Conservation (phyloP, 2,329 filamentous ascomycete genomes). For the Mycosphaerelloides madeirae region DNA sequence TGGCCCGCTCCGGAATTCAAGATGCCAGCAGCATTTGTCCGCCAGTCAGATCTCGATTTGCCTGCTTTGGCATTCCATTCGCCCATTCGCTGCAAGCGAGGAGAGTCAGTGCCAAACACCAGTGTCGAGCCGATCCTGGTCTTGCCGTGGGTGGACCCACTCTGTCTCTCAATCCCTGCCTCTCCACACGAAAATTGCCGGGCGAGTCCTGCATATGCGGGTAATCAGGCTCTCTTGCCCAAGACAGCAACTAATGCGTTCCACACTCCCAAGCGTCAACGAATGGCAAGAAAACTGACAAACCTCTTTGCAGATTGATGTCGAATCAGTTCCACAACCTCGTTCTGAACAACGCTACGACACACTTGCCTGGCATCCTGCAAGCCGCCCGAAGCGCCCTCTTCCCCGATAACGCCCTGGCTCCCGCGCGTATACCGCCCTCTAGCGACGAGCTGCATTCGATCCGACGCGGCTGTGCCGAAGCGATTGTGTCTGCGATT, state of each 20-base stretch:
- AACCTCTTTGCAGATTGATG: constrained; percentile 39
- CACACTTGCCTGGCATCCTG: constrained; percentile 48
- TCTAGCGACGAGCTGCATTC: constrained; percentile 57
- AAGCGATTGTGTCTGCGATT: constrained; percentile 48
- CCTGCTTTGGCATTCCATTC: constrained; percentile 11
- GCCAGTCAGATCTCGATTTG: constrained; percentile 16
- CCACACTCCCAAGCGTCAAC: too few species aligned
- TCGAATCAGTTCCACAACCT: constrained; percentile 41
- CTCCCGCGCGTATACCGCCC: constrained; percentile 57
- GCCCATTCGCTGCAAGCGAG: constrained; percentile 8
- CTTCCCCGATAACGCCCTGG: constrained; percentile 80
- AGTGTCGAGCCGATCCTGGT: constrained; percentile 9
- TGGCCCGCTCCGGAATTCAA: too few species aligned
- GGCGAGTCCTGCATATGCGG: constrained; percentile 14
- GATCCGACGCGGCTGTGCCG: constrained; percentile 64
- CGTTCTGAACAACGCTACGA: constrained; percentile 37
- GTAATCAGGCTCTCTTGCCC: constrained; percentile 16
- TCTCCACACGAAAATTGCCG: neutral
- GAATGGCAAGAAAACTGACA: too few species aligned
- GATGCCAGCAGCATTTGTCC: constrained; percentile 3
- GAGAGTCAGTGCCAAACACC: constrained; percentile 2
- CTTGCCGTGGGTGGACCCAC: neutral
- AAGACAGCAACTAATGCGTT: too few species aligned
- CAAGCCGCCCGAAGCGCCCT: constrained; percentile 69
- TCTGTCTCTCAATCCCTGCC: neutral